Evolutionary conservation across 129 eudicot species (phyloP).

Genomic region (Rutidosis leptorrhynchoides): DNA sequence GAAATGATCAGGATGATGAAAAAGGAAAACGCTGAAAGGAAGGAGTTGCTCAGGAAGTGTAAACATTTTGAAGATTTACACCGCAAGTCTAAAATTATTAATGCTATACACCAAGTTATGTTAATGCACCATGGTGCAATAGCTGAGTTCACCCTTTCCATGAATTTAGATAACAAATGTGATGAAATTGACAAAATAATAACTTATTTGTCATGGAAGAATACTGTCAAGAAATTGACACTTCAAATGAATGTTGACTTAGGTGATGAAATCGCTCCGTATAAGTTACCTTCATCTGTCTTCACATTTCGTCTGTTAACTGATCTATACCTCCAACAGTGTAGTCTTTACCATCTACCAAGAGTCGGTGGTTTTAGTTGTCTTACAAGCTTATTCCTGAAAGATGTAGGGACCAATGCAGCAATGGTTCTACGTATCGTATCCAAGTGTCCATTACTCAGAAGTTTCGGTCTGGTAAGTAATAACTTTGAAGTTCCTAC

Average conservation of each 20-base stretch:
- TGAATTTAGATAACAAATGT: background rate
- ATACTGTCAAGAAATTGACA: background rate
- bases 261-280: too few species aligned
- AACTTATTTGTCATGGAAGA: background rate
- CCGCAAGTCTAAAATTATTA: background rate
- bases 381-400: background rate
- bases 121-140: constrained; percentile 16
- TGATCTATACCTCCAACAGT: background rate
- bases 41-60: too few species aligned
- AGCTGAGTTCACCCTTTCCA: constrained; percentile 7
- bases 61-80: too few species aligned
- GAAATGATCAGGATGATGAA: too few species aligned
- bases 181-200: constrained; percentile 3
- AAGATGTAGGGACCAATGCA: background rate
- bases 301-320: constrained; percentile 20
- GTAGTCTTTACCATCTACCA: background rate
- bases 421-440: too few species aligned
- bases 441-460: too few species aligned
- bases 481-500: too few species aligned
- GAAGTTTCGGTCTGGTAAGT: too few species aligned
- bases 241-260: background rate
- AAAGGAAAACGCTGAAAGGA: too few species aligned
- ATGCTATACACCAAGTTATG: constrained; percentile 18
- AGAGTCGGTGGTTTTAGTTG: background rate
- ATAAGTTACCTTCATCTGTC: constrained; percentile 1